Evolutionary conservation across 2,329 filamentous ascomycete species (phyloP), one percentile per base, ranked within the genome.

Genomic region (Neofusicoccum umdonicola): DNA sequence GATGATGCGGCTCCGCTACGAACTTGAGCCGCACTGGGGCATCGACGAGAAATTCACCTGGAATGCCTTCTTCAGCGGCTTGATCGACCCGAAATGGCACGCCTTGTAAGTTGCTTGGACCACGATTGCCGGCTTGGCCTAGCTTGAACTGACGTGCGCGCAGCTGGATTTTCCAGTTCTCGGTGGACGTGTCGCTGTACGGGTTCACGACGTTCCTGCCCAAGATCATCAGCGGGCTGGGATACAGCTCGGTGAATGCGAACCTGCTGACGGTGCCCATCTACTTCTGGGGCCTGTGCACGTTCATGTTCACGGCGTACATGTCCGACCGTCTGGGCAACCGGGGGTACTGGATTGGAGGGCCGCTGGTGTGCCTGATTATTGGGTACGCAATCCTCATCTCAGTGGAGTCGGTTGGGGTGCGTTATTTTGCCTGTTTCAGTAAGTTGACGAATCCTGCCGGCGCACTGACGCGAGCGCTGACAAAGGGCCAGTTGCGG

Each of bases 211-310:
- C 82, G 6, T 82, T 81, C 70, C 67, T 82, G 31, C 80, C 79
- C 0, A 89, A 88, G 0, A 88, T 93, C 65, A 89, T 92, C 57
- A 79, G 83, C 65, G 89, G 88, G 6, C 82, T 77, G 72, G 83
- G 85, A 13, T 90, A 88, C 73, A 82, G 77, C 65, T 79, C 82
- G 15, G 85, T 88, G 58, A 76, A 81, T 22, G 86, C 88, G 0
- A 82, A 90, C 2, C 82, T 90, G 12, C 78, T 90, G 61, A 89
- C 87, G 0, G 85, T 58, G 42, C 62, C 62, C 52, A 50, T 64
- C 41, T 64, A 64, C 52, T 31, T 64, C 35, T 57, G 51, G 62
- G 62, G 51, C 4, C n/a, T 54, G 22, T 42, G 17, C 42, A 41
- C 44, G 42, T 57, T 58, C 31, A 17, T 64, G 15, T 57, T 63